Percentiles rank a stretch among this genome's conserved stretches.
These are phyloP conservation scores for Trichoderma virens DNA, from an alignment of 495 filamentous ascomycete species.

Conservation along the genomic window DNA sequence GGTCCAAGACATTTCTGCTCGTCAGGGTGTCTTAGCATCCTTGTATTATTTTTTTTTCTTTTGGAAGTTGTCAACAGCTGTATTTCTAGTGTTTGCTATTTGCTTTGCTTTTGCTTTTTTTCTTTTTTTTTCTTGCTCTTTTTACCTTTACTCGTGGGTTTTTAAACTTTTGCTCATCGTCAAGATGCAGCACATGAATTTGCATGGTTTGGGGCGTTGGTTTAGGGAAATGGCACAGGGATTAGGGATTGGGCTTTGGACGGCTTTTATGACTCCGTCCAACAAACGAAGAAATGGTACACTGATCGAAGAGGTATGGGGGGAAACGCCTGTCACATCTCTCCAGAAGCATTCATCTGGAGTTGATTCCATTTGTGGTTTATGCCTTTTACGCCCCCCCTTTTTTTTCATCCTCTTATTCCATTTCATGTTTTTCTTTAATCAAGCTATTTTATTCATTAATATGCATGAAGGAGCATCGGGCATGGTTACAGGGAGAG, in stretches of 20 bases:
- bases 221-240: background rate
- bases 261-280: background rate
- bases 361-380: background rate
- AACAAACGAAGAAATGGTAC: background rate
- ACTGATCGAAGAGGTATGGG: background rate
- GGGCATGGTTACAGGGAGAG: background rate
- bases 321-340: background rate
- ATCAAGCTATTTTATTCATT: background rate
- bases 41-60: background rate
- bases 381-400: background rate
- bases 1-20: background rate
- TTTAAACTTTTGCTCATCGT: background rate
- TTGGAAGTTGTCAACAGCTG: background rate
- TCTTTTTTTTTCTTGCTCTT: background rate
- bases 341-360: background rate
- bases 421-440: background rate
- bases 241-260: background rate
- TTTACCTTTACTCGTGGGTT: background rate
- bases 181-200: background rate
- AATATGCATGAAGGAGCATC: background rate
- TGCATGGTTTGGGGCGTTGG: slow-evolving; percentile 2
- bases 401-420: background rate
- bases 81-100: background rate
- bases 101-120: background rate
- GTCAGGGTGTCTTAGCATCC: background rate